Base-by-base conservation (phyloP, 805 yeast genomes). In the Yamadazyma olivae region DNA sequence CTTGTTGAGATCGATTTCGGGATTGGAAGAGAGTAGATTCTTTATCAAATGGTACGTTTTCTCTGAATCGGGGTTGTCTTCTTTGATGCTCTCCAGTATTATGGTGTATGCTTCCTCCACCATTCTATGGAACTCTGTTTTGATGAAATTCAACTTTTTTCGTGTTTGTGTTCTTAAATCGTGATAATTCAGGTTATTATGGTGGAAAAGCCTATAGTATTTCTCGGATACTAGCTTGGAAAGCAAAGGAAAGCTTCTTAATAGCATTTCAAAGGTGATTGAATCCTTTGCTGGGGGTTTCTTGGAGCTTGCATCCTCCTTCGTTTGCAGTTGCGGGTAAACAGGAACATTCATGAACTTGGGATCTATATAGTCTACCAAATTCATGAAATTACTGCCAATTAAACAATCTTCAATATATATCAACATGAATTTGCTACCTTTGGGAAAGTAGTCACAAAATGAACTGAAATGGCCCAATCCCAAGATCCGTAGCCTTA, bases 381-480 rank as follows among this genome's bases (percentile, higher is more conserved):
- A 20, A 15, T 19, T 12, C 1, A 27, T 6, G 30, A 44, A 32
- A 30, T 38, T 42, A 19, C 63, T 57, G 0, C 84, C 83, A 4
- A 67, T 46, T 28, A 83, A 46, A 2, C 88, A 75, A 31, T 64
- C 70, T 30, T 79, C 81, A 5, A 86, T 71, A 42, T 70, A 67
- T 30, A 83, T 63, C 2, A 84, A 42, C 54, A 81, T 70, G 50
- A 81, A 78, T 38, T 63, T 58, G 30, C 75, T 61, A 0, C 81
- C 81, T 32, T 70, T 69, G 6, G 80, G 77, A 30, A 82, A 67
- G 54, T 79, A 81, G 30, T 74, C 75, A 37, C 79, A 72, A 49
- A 79, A 81, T 13, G 77, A 72, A 9, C 61, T 56, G 45, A 81
- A 68, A 25, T 80, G 65, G 23, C 66, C 71, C 23, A 74, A 67